Conservation (phyloP, 306 rosid genomes). For the Calophaca sinica region DNA sequence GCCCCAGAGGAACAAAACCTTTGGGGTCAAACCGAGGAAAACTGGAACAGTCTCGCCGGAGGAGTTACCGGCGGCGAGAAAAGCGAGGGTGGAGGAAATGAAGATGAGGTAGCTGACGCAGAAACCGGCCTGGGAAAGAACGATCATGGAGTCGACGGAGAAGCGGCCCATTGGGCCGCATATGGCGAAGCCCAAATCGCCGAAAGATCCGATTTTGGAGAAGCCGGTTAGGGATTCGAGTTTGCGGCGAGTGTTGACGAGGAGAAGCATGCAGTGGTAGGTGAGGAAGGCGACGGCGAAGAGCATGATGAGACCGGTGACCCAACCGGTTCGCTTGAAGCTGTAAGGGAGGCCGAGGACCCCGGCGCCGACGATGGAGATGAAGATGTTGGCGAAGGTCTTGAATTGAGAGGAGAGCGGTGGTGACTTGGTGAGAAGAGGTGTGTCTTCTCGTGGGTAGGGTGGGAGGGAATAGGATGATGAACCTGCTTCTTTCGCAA, state of each 20-base stretch:
- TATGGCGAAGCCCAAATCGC: constrained; percentile 68
- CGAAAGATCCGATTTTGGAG: constrained; percentile 67
- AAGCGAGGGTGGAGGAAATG: constrained; percentile 59
- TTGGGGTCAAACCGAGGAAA: constrained; percentile 57
- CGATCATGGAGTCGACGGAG: constrained; percentile 66
- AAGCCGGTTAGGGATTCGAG: constrained; percentile 53
- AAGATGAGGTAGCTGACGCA: constrained; percentile 78
- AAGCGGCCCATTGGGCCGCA: constrained; percentile 65
- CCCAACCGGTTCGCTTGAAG: constrained; percentile 73
- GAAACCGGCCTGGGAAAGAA: constrained; percentile 73
- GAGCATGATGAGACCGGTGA: constrained; percentile 61
- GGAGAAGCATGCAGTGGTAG: constrained; percentile 79
- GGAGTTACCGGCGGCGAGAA: constrained; percentile 39
- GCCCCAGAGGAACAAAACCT: constrained; percentile 61
- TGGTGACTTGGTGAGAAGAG: constrained; percentile 54
- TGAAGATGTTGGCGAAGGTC: constrained; percentile 77
- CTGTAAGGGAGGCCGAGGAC: constrained; percentile 78
- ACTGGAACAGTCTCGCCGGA: constrained; percentile 8
- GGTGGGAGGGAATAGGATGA: constrained; percentile 58
- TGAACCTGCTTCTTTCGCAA: constrained; percentile 56
- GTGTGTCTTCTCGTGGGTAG: constrained; percentile 60
- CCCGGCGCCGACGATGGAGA: constrained; percentile 75
- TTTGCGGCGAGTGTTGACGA: constrained; percentile 68
- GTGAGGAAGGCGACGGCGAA: constrained; percentile 64
- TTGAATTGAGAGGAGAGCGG: constrained; percentile 61